Evolutionary conservation across 2,329 filamentous ascomycete genomes (phyloP).

Genomic region (Myriosclerotinia scirpicola): DNA sequence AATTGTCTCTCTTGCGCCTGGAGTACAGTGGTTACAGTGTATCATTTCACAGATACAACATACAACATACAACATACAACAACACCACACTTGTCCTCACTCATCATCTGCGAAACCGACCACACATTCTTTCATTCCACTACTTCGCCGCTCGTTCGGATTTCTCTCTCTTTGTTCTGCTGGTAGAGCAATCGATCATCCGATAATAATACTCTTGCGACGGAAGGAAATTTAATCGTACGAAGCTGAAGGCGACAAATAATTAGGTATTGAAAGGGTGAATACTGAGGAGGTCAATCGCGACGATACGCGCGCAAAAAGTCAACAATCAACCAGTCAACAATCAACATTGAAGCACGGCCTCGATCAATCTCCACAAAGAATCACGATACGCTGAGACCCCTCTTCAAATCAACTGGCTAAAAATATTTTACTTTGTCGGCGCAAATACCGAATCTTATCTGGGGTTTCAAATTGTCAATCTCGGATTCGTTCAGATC

Average conservation of each 20-base stretch:
- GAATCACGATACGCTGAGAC: constrained; percentile 14
- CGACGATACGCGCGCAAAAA: constrained; percentile 17
- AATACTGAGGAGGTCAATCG: constrained; percentile 3
- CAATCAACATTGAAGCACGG: not conserved
- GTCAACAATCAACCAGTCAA: constrained; percentile 18
- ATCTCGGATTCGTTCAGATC: constrained; percentile 6
- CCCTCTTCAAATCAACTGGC: constrained; percentile 6
- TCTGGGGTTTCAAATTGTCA: not conserved
- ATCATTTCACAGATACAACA: constrained; percentile 14
- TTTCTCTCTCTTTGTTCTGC: constrained; percentile 1
- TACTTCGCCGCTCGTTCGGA: not conserved
- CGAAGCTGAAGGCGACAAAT: not conserved
- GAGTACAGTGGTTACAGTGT: constrained; percentile 13
- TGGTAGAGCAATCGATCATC: constrained; percentile 6
- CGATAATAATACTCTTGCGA: not conserved
- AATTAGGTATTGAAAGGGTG: constrained; percentile 6
- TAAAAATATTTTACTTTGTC: not conserved
- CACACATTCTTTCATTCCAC: constrained; percentile 19
- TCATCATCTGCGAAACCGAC: not conserved
- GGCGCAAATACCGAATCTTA: constrained; percentile 1
- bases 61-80: constrained; percentile 3
- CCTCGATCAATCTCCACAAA: constrained; percentile 18
- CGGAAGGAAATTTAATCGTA: not conserved
- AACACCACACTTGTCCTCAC: constrained; percentile 5
- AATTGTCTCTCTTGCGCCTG: constrained; percentile 5